Base-by-base conservation (phyloP, 805 yeast genomes). In the Diddensiella transvaalensis region DNA sequence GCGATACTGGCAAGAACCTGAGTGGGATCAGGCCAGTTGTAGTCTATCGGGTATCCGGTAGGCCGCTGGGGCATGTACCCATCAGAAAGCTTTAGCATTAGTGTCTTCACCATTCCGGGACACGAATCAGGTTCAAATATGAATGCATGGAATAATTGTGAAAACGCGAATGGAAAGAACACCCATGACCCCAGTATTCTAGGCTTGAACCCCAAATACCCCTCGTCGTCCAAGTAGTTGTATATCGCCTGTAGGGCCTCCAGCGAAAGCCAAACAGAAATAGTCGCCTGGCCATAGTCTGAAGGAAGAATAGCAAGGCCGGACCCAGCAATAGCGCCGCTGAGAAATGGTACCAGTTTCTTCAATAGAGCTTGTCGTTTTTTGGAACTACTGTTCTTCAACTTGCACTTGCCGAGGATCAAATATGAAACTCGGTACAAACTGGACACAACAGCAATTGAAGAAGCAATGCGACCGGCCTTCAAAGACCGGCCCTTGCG, bases 151-250 rank as follows among this genome's bases (percentile, higher is more conserved):
- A 71, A 61, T 43, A 71, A 62, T 57, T 70, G 73, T 13, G 67
- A 59, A 49, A 64, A 59, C 15, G 74, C 69, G 15, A 67, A 47
- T 3, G 75, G 75, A 56, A 70, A 67, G 47, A 71, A 56, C 35
- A 47, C 61, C 73, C 73, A 70, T 11, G 70, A 54, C 2, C 71
- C 72, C 42, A 60, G 69, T 60, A 39, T 64, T 55, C 58, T 67
- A 50, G 54, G 67, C 60, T 55, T 62, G 56, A 64, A 62, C 53
- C 60, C 61, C 40, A 67, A 49, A 46, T 53, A 54, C 4, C 66
- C 69, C 22, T 54, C 47, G 51, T 67, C 70, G 29, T 67, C 67
- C 29, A 66, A 55, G 46, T 53, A 57, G 52, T 68, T 67, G 56
- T 63, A 66, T 15, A 58, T 44, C 50, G 61, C 61, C 52, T 70